phyloP scores from a whole-genome alignment of 2,329 filamentous ascomycete species.

The Ambrosiella beaveri region DNA sequence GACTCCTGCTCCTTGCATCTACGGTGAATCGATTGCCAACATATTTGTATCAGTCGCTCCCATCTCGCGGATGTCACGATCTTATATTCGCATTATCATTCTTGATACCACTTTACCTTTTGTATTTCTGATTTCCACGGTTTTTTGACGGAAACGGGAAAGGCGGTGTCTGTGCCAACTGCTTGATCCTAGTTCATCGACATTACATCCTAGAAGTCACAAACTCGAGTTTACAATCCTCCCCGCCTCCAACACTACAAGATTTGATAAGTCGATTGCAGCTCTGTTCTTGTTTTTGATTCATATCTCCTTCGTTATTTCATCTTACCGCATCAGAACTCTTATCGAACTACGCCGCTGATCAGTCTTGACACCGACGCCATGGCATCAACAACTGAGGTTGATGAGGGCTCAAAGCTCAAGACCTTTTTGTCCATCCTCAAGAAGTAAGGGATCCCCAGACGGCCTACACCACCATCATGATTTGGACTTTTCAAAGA shows the following conservation, averaged over 20 bases:
- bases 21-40: too few species aligned
- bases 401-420: conserved; percentile 10
- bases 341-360: neutral
- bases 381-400: conserved; percentile 10
- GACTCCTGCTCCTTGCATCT: too few species aligned
- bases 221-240: conserved; percentile 6
- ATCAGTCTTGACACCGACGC: neutral
- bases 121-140: neutral
- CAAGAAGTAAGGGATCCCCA: conserved; percentile 11
- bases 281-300: neutral
- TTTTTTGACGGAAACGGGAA: conserved; percentile 1
- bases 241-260: neutral
- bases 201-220: neutral
- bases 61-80: too few species aligned
- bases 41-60: too few species aligned
- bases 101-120: too few species aligned
- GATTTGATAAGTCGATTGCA: neutral
- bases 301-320: neutral
- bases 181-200: neutral
- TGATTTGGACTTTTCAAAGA: neutral
- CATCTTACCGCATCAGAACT: neutral
- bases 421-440: conserved; percentile 11
- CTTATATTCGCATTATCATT: too few species aligned
- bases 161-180: conserved; percentile 7
- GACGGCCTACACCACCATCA: neutral